Conservation (phyloP, 768 basidiomycete genomes). For the Mycena pura region DNA sequence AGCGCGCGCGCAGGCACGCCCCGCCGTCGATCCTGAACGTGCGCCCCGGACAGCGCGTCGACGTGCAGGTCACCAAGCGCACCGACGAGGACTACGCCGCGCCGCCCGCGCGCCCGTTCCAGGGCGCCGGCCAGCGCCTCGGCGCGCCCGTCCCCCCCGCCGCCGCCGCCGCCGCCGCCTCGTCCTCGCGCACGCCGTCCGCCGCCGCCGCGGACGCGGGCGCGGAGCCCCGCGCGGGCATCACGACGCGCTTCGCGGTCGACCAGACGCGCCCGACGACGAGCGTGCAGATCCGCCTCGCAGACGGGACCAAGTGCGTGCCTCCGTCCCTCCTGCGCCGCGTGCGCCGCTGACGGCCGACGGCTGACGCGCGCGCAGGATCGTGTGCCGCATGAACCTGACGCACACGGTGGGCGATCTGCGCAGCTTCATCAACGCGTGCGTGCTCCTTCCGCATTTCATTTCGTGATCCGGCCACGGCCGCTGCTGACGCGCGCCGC, state of each 20-base stretch:
- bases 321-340: too few relatives aligned
- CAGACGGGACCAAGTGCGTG: slow-evolving; percentile 72
- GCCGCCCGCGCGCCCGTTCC: slow-evolving; percentile 55
- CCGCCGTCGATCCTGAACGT: slow-evolving; percentile 69
- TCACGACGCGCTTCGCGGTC: slow-evolving; percentile 62
- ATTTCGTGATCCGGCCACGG: too few relatives aligned
- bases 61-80: slow-evolving; percentile 65
- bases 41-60: slow-evolving; percentile 64
- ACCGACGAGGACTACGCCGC: slow-evolving; percentile 61
- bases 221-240: slow-evolving; percentile 26
- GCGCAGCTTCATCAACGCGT: slow-evolving; percentile 75
- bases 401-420: slow-evolving; percentile 77
- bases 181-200: not conserved
- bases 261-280: slow-evolving; percentile 71
- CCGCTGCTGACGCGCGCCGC: too few relatives aligned
- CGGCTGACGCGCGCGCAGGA: too few relatives aligned
- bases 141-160: slow-evolving; percentile 58
- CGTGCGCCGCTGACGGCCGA: too few relatives aligned
- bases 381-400: slow-evolving; percentile 75
- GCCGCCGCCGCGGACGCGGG: slow-evolving; percentile 20
- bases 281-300: slow-evolving; percentile 74
- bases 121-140: slow-evolving; percentile 66
- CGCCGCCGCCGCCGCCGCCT: slow-evolving; percentile 58
- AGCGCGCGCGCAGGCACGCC: slow-evolving; percentile 43
- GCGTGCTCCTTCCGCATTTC: slow-evolving; percentile 35